Evolutionary conservation across 208 protist genomes (phyloP).

Genomic region (Trypanosoma platydactyli): DNA sequence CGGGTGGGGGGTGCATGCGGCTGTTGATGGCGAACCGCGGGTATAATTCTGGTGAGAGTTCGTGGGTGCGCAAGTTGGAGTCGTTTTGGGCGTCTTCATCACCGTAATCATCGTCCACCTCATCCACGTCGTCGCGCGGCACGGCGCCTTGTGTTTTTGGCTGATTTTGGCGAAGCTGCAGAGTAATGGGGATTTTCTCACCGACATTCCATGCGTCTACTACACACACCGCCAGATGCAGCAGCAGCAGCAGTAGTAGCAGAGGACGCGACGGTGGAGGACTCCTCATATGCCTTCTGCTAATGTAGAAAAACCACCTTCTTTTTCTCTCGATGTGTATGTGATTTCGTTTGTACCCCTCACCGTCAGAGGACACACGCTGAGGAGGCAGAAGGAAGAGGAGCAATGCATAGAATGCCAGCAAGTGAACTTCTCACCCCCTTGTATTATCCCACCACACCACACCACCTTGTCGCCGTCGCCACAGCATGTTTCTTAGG

Average conservation of each 20-base stretch:
- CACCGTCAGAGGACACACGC: no score
- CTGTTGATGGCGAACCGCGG: slow-evolving; percentile 68
- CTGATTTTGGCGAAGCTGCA: slow-evolving; percentile 56
- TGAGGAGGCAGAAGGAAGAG: no score
- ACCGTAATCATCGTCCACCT: slow-evolving; percentile 19
- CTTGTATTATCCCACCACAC: no score
- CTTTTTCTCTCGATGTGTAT: not conserved
- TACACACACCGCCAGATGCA: not conserved
- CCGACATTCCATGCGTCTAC: slow-evolving; percentile 36
- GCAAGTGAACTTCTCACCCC: no score
- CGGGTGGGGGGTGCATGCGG: slow-evolving; percentile 31
- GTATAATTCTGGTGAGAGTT: slow-evolving; percentile 41
- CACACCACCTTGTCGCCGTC: no score
- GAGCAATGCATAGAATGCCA: no score
- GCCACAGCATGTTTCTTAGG: no score
- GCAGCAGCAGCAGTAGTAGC: not conserved
- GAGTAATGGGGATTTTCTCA: slow-evolving; percentile 56
- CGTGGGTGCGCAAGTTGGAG: no score
- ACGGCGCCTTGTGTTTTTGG: slow-evolving; percentile 8
- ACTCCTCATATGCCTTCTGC: no score
- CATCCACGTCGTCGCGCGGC: slow-evolving; percentile 15
- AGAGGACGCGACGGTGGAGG: no score
- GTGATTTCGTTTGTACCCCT: no score
- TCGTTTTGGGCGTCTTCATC: slow-evolving; percentile 19
- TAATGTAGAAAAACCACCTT: not conserved